Base-by-base conservation (phyloP, 139 green algal genomes). In the Coelastrella sp. region DNA sequence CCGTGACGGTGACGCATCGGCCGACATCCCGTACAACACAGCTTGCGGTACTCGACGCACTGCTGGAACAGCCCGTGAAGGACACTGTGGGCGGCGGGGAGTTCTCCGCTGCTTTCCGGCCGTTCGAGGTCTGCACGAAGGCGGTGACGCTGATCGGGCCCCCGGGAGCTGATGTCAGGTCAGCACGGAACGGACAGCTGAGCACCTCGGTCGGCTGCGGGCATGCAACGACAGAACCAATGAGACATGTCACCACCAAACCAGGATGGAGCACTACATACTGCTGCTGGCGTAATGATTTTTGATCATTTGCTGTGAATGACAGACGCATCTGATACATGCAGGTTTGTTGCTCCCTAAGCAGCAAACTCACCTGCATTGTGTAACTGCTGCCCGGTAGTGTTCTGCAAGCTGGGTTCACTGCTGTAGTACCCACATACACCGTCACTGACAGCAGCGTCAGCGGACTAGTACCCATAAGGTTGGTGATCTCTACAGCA, bases 401-500 rank as follows among this genome's bases (percentile, higher is more conserved):
- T 7, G 30, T 40, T 2, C 15, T 50, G 53, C 75, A 82, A 2
- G 4, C 35, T 53, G 75, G 75, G 23, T 34, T 57, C 34, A 63
- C 30, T 27, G 43, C 21, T 17, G 7, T 30, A 6, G 53, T 27
- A 1, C 75, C 75, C 2, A 82, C 53, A 40, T 68, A 71, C 27
- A 82, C 23, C 5, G 53, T 59, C 3, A 82, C 13, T 57, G 75
- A 69, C 34, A 71, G 27, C 19, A 82, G 53, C 19, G 75, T 41
- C 40, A 71, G 53, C 8, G 15, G 30, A n/a, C 41, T 60, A 2
- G 35, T 34, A 35, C 53, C 53, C 50, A n/a, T 71, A 7, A 38
- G 34, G 51, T 82, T 82, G 38, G 75, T 82, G 53, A 71, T 63
- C 35, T 69, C 75, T 15, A 60, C 75, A 2, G 35, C 38, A 37